phyloP scores from a whole-genome alignment of 2,329 filamentous ascomycete species.

The Xylaria sp. region DNA sequence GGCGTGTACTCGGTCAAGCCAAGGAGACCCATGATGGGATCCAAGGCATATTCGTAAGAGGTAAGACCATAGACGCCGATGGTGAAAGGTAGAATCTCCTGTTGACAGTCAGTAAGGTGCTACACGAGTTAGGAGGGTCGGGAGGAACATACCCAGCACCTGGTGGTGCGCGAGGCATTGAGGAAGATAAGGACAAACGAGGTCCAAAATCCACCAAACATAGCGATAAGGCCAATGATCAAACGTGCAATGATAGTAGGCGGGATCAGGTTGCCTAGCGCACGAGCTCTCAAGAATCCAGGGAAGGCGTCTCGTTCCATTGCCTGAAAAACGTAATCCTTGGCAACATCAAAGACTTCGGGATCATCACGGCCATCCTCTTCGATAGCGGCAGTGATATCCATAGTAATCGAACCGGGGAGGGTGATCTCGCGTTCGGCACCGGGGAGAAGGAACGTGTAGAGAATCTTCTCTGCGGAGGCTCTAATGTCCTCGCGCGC shows the following conservation, averaged over 20 bases:
- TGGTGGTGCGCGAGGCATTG: constrained; percentile 64
- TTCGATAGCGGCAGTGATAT: constrained; percentile 84
- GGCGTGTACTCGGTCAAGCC: constrained; percentile 95
- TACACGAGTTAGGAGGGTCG: not conserved
- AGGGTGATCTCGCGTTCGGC: constrained; percentile 94
- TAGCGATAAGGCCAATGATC: constrained; percentile 74
- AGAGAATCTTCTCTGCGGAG: constrained; percentile 97
- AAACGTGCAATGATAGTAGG: constrained; percentile 81
- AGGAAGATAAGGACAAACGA: constrained; percentile 92
- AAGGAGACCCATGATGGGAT: constrained; percentile 82
- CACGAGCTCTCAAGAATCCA: constrained; percentile 90
- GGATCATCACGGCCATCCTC: constrained; percentile 89
- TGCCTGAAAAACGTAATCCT: constrained; percentile 98
- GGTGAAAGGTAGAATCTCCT: constrained; percentile 80
- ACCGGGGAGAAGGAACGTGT: constrained; percentile 91
- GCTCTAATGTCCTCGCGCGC: constrained; percentile 85
- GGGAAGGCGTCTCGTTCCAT: constrained; percentile 99
- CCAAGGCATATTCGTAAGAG: constrained; percentile 92
- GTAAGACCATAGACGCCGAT: constrained; percentile 82
- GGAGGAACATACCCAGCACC: constrained; percentile 71
- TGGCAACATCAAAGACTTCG: constrained; percentile 93
- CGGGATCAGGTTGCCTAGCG: constrained; percentile 90
- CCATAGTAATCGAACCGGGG: constrained; percentile 76
- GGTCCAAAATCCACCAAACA: constrained; percentile 93
- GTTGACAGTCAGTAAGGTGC: constrained; percentile 3